These are phyloP conservation scores for Colletotrichum euphorbiae DNA, from an alignment of 2,329 filamentous ascomycete species.

Conservation along the genomic window DNA sequence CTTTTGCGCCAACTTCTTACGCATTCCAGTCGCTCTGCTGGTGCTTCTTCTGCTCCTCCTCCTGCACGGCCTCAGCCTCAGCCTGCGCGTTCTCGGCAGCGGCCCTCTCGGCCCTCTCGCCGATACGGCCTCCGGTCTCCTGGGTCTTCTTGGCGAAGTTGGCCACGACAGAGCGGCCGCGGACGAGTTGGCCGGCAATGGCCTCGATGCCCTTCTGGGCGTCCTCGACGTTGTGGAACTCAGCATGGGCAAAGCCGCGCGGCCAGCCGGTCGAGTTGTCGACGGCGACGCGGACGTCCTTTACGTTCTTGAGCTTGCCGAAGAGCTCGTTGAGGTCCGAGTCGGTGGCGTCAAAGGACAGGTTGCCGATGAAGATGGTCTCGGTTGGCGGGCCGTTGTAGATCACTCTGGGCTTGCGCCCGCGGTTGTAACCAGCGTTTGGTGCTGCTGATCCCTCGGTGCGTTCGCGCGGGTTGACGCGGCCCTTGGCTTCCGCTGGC, in stretches of 20 bases:
- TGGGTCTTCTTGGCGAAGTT: conserved; percentile 64
- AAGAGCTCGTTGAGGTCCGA: conserved; percentile 84
- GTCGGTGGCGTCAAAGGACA: conserved; percentile 88
- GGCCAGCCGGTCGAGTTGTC: conserved; percentile 84
- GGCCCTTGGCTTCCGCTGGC: neutral
- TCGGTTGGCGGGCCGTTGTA: conserved; percentile 17
- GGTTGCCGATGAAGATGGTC: conserved; percentile 85
- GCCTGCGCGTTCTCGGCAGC: neutral
- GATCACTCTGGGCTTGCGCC: neutral
- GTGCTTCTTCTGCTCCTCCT: conserved; percentile 36
- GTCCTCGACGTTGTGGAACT: conserved; percentile 77
- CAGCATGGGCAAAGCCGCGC: conserved; percentile 85
- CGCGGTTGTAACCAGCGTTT: neutral
- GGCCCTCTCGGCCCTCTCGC: neutral
- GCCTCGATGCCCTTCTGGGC: conserved; percentile 70
- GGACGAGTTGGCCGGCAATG: conserved; percentile 69
- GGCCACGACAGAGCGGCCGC: conserved; percentile 73
- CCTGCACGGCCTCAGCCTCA: conserved; percentile 25
- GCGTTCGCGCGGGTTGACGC: neutral
- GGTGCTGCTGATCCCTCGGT: neutral
- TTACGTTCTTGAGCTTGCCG: conserved; percentile 74
- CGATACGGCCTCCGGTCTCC: too few relatives aligned
- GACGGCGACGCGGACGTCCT: conserved; percentile 84
- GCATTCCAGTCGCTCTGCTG: conserved; percentile 31
- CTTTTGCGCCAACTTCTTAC: neutral